Evolutionary conservation across 2,329 filamentous ascomycete species (phyloP).

Genomic region (Arthrobotrys musiformis): DNA sequence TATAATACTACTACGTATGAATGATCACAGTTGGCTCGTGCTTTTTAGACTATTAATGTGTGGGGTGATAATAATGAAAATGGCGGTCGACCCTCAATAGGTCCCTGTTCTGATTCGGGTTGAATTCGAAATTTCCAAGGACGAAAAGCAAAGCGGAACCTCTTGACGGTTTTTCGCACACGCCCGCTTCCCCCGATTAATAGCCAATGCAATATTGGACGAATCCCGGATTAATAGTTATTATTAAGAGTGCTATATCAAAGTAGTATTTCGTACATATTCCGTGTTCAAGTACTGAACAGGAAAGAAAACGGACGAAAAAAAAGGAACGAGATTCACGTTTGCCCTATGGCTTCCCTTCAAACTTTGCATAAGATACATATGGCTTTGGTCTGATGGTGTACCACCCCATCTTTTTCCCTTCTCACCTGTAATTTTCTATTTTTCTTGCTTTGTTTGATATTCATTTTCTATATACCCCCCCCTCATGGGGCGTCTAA

Average conservation of each 20-base stretch:
- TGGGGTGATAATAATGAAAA: slow-evolving; percentile 12
- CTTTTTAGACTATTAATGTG: slow-evolving; percentile 26
- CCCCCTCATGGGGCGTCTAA: slow-evolving; percentile 17
- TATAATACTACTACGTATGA: background rate
- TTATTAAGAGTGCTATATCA: background rate
- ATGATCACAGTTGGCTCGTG: slow-evolving; percentile 37
- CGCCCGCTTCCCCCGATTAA: slow-evolving; percentile 7
- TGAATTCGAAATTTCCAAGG: background rate
- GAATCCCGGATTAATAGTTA: slow-evolving; percentile 42
- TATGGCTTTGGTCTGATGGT: slow-evolving; percentile 7
- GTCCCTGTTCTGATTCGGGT: background rate
- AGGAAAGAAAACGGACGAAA: slow-evolving; percentile 24
- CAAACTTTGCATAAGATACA: background rate
- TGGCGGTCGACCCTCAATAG: background rate
- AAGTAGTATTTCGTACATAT: slow-evolving; percentile 31
- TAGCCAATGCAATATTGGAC: slow-evolving; percentile 34
- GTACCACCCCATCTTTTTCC: background rate
- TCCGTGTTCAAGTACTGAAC: slow-evolving; percentile 18
- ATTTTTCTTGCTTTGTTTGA: background rate
- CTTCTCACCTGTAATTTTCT: background rate
- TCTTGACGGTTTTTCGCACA: background rate
- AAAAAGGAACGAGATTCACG: background rate
- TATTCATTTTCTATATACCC: slow-evolving; percentile 10
- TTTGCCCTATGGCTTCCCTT: background rate
- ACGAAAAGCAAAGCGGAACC: background rate